Conservation (phyloP, 2,329 filamentous ascomycete species). For the Pseudovirgaria hyperparasitica region DNA sequence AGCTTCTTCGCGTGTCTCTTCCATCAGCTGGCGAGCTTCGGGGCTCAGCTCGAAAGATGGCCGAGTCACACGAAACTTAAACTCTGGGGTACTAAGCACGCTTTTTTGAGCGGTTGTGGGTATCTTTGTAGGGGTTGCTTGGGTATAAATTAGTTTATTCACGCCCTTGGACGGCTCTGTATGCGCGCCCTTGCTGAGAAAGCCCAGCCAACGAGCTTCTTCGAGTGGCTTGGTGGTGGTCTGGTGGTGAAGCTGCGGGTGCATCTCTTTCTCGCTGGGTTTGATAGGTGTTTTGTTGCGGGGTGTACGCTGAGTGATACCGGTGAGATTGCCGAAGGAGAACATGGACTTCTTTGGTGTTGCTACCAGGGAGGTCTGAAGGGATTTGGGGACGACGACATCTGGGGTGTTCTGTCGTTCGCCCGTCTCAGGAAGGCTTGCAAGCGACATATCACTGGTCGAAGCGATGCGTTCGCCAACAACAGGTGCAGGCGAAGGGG, state of each 20-base stretch:
- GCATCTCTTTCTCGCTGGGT: conserved; percentile 73
- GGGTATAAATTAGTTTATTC: conserved; percentile 30
- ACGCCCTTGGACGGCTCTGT: conserved; percentile 31
- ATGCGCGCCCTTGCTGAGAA: conserved; percentile 51
- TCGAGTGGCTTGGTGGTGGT: conserved; percentile 65
- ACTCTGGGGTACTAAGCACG: conserved; percentile 41
- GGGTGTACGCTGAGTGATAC: conserved; percentile 33
- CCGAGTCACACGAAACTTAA: conserved; percentile 51
- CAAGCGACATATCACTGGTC: too few relatives aligned
- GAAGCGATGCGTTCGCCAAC: too few relatives aligned
- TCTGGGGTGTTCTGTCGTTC: too few relatives aligned
- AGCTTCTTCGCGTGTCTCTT: conserved; percentile 59
- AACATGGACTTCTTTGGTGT: conserved; percentile 14
- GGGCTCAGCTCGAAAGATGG: conserved; percentile 46
- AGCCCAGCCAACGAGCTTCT: conserved; percentile 70
- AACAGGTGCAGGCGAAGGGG: too few relatives aligned
- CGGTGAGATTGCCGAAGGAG: conserved; percentile 9
- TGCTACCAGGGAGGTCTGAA: not conserved
- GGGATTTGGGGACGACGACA: too few relatives aligned
- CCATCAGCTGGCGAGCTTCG: conserved; percentile 47
- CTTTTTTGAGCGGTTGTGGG: conserved; percentile 6
- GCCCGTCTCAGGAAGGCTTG: too few relatives aligned
- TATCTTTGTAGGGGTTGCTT: conserved; percentile 52
- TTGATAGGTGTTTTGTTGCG: conserved; percentile 52
- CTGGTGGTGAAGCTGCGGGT: conserved; percentile 69